Conservation (phyloP, 176 grass and related monocot species). For the Paspalum notatum region DNA sequence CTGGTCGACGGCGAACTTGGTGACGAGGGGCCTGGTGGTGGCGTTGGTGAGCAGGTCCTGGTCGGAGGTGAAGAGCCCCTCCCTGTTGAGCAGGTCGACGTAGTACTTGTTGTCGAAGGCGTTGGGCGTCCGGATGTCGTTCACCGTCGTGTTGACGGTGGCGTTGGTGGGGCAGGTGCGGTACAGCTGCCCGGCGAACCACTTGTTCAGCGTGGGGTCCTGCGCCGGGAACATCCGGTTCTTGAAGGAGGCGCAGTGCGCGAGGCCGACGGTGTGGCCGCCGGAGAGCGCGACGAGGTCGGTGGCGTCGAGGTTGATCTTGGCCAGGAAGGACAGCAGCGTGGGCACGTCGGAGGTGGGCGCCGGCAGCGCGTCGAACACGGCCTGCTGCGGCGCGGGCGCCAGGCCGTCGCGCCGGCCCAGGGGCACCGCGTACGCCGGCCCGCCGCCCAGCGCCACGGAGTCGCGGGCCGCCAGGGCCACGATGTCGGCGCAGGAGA, state of each 20-base stretch:
- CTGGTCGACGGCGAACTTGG: conserved; percentile 50
- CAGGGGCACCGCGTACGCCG: conserved; percentile 54
- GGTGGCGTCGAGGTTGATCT: conserved; percentile 49
- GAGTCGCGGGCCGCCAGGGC: conserved; percentile 65
- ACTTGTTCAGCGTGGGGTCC: conserved; percentile 50
- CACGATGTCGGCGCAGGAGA: conserved; percentile 82
- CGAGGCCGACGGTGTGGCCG: conserved; percentile 61
- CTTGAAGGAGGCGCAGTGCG: conserved; percentile 58
- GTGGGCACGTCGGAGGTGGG: conserved; percentile 20
- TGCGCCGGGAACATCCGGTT: conserved; percentile 48
- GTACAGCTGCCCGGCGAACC: conserved; percentile 47
- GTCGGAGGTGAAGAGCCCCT: conserved; percentile 88
- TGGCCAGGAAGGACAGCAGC: conserved; percentile 18
- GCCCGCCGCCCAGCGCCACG: conserved; percentile 48
- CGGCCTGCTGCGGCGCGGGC: not conserved
- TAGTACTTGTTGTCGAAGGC: conserved; percentile 92
- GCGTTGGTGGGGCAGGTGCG: conserved; percentile 39
- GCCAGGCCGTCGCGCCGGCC: conserved; percentile 51
- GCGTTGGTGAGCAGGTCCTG: conserved; percentile 56
- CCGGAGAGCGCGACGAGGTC: conserved; percentile 69
- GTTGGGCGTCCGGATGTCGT: conserved; percentile 54
- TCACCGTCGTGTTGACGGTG: conserved; percentile 44
- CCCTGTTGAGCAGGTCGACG: conserved; percentile 59
- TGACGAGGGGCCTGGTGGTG: conserved; percentile 35
- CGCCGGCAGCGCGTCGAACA: conserved; percentile 1